These are phyloP conservation scores for Prunus campanulata DNA, from an alignment of 306 rosid species.

Conservation along the genomic window DNA sequence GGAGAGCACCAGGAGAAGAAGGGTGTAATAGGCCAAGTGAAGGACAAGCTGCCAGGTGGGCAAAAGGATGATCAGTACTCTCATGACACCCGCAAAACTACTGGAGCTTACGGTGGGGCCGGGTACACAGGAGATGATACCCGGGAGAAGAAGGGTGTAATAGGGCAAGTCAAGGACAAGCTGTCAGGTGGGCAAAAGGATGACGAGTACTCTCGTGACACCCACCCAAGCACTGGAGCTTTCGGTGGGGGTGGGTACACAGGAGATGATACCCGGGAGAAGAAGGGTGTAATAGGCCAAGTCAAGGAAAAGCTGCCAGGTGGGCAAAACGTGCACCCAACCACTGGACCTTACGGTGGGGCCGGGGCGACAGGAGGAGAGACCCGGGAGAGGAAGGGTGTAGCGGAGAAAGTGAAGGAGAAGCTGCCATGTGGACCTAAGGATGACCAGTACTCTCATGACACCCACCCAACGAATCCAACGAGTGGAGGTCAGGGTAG, in stretches of 20 bases:
- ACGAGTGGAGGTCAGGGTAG: not conserved
- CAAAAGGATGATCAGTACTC: not conserved
- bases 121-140: too few species aligned
- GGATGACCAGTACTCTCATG: not conserved
- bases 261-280: too few species aligned
- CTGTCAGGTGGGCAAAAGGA: conserved; percentile 27
- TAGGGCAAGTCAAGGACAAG: not conserved
- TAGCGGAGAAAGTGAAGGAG: not conserved
- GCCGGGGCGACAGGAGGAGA: not conserved
- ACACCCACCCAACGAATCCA: too few species aligned
- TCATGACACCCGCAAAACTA: not conserved
- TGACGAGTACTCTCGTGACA: not conserved
- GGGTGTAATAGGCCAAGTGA: not conserved
- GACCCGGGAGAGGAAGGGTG: not conserved
- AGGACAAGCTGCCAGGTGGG: conserved; percentile 26
- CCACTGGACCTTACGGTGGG: not conserved
- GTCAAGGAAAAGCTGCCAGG: conserved; percentile 18
- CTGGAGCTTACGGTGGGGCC: not conserved
- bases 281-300: too few species aligned
- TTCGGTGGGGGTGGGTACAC: too few species aligned
- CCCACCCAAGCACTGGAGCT: not conserved
- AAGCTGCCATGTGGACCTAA: conserved; percentile 26
- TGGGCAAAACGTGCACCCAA: conserved; percentile 4
- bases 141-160: too few species aligned
- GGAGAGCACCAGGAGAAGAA: not conserved